Evolutionary conservation across 495 filamentous ascomycete species (phyloP), one percentile per base, ranked within the genome.

Genomic region (Corynascus novoguineensis): DNA sequence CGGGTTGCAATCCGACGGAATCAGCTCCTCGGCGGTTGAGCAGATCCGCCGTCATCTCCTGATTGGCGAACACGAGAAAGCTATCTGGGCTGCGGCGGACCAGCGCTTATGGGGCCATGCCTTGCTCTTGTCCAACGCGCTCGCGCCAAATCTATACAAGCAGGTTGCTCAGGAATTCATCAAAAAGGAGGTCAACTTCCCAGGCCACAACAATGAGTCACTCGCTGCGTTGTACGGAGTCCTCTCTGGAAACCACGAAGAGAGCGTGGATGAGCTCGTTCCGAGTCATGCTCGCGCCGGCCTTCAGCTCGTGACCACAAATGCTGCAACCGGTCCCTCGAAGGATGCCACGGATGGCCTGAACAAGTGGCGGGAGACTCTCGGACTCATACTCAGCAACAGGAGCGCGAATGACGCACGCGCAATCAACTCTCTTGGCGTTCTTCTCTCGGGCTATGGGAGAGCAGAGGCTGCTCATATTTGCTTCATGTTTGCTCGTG

Each of bases 211-310:
- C 53, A 86, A 87, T 24, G 86, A 96, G 65, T 88, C 92, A 9
- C 76, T 97, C 38, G 90, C 95, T 17, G 87, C 90, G 6, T 73
- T 97, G 12, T 99, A 97, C 67, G 87, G 92, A 61, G 85, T 96
- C 6, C 88, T 99, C 57, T 91, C 91, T 28, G 92, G 93, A 0
- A 97, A 96, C 63, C 82, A 86, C 57, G 92, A 97, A 55, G 95
- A 97, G 60, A 92, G 90, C 59, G 82, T 97, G 29, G 93, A 99
- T 68, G 91, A 97, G 64, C 83, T 99, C 45, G 93, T 99, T n/a
- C 92, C 93, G 10, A 86, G 86, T 22, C 93, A 92, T 53, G 95
- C 93, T 38, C 82, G 95, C 31, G 89, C 92, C 45, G 95, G 95
- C 5, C 81, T 97, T 57, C 90, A 93, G 67, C 86, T 99, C 76